Percentiles rank a stretch among this genome's conserved stretches.
phyloP scores from a whole-genome alignment of 371 early-diverging fungal genomes.

The Mucor mucedo region DNA sequence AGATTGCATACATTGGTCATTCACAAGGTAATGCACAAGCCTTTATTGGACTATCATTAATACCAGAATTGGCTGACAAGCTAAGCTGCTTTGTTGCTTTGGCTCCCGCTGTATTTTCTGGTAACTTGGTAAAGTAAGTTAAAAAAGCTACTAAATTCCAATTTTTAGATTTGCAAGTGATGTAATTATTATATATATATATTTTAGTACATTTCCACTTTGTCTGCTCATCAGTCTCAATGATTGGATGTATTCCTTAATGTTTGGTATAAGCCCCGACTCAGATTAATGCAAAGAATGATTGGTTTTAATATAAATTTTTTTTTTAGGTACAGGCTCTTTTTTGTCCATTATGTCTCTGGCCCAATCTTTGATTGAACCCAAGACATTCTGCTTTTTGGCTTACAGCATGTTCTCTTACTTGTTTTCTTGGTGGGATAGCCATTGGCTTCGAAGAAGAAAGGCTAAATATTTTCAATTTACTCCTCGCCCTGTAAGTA shows the following conservation, averaged over 20 bases:
- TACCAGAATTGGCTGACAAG: conserved; percentile 44
- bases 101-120: conserved; percentile 62
- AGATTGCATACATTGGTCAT: conserved; percentile 62
- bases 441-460: conserved; percentile 56
- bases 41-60: conserved; percentile 52
- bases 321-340: conserved; percentile 39
- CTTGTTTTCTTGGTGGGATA: conserved; percentile 65
- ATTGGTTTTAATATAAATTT: conserved; percentile 3
- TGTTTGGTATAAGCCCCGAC: conserved; percentile 39
- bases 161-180: neutral
- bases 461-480: conserved; percentile 64
- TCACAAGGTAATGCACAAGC: conserved; percentile 67
- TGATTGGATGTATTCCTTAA: conserved; percentile 27
- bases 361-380: conserved; percentile 38
- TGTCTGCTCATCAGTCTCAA: conserved; percentile 35
- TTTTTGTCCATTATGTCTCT: conserved; percentile 57
- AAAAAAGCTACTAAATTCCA: too few species aligned
- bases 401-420: conserved; percentile 64
- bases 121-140: conserved; percentile 47
- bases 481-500: conserved; percentile 59
- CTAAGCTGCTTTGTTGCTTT: conserved; percentile 60
- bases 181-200: conserved; percentile 8
- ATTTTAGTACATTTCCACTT: conserved; percentile 37
- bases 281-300: neutral
- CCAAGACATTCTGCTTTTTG: conserved; percentile 35